Evolutionary conservation across 352 stramenopile genomes (phyloP).

Genomic region (Phytophthora tubulina): DNA sequence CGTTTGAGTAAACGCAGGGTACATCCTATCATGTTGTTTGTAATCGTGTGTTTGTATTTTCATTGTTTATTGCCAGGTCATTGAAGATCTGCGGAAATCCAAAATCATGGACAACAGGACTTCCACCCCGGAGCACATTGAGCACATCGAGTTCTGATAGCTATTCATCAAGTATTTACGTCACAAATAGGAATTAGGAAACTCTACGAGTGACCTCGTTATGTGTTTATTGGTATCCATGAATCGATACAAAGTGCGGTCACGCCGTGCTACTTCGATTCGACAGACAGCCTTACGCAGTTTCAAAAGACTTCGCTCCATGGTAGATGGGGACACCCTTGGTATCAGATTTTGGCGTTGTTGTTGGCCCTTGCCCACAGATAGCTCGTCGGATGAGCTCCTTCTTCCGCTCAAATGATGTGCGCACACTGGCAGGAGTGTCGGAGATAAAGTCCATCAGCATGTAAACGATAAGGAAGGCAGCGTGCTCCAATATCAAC

Average conservation of each 20-base stretch:
- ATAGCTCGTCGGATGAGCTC: conserved; percentile 88
- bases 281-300: conserved; percentile 20
- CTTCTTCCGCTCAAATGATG: conserved; percentile 87
- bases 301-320: conserved; percentile 38
- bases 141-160: conserved; percentile 36
- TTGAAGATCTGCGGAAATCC: conserved; percentile 46
- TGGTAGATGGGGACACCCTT: conserved; percentile 26
- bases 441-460: conserved; percentile 87
- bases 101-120: conserved; percentile 3
- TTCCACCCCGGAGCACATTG: conserved; percentile 19
- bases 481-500: conserved; percentile 78
- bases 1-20: conserved; percentile 5
- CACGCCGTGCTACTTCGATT: not conserved
- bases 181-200: conserved; percentile 12
- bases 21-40: not conserved
- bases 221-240: conserved; percentile 36
- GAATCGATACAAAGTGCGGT: conserved; percentile 29
- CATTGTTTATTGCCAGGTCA: conserved; percentile 35
- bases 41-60: conserved; percentile 6
- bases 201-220: conserved; percentile 3
- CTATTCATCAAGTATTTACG: conserved; percentile 26
- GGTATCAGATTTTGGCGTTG: conserved; percentile 22
- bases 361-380: conserved; percentile 56
- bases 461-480: conserved; percentile 79
- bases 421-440: conserved; percentile 76